phyloP scores from a whole-genome alignment of 1,284 basidiomycete species.

The Neonothopanus nambi region DNA sequence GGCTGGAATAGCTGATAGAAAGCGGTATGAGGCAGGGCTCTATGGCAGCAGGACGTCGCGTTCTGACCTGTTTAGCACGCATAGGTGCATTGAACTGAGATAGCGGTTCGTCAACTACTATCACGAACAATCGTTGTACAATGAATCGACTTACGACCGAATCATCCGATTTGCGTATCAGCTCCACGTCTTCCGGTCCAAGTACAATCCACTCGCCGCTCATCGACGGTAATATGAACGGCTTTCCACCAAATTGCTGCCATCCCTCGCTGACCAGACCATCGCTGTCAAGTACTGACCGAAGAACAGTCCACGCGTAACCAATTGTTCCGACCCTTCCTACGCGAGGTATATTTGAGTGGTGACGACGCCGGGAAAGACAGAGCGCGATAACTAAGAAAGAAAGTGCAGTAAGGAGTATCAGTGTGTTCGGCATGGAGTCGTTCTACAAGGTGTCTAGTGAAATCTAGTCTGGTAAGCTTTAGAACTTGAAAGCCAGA shows the following conservation, averaged over 20 bases:
- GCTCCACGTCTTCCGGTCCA: slow-evolving; percentile 32
- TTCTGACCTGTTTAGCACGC: slow-evolving; percentile 26
- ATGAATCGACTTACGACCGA: slow-evolving; percentile 27
- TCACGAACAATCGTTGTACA: not conserved
- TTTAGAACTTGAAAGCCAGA: too few relatives aligned
- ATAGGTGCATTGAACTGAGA: slow-evolving; percentile 35
- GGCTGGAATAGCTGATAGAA: slow-evolving; percentile 28
- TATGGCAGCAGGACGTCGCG: too few relatives aligned
- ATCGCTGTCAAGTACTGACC: slow-evolving; percentile 18
- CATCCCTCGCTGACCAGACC: slow-evolving; percentile 18
- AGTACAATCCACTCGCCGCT: slow-evolving; percentile 28
- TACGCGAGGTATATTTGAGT: slow-evolving; percentile 12
- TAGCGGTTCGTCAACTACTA: too few relatives aligned
- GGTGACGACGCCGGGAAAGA: not conserved
- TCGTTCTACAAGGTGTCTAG: too few relatives aligned
- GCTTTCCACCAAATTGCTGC: slow-evolving; percentile 13
- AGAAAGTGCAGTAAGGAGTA: not conserved
- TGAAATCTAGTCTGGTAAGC: too few relatives aligned
- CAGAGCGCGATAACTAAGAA: not conserved
- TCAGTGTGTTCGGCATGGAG: not conserved
- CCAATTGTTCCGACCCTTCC: slow-evolving; percentile 16
- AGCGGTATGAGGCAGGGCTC: too few relatives aligned
- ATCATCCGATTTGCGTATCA: slow-evolving; percentile 34
- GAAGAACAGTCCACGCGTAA: slow-evolving; percentile 17
- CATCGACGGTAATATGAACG: slow-evolving; percentile 18